Base-by-base conservation (phyloP, 306 rosid genomes). In the Crotalaria pallida region DNA sequence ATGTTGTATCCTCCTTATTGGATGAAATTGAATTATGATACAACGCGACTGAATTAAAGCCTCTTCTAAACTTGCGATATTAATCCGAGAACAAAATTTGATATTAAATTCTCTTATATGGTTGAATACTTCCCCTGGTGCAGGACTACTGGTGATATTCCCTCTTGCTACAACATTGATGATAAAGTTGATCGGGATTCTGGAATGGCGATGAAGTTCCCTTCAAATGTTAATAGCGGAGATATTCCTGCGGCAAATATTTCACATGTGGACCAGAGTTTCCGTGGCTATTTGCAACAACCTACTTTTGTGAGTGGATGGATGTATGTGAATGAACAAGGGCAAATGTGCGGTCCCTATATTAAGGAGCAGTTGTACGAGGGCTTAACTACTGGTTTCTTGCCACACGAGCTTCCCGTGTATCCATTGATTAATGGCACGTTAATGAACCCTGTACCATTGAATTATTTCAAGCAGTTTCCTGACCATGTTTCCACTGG, bases 281-380 rank as follows among this genome's bases (percentile, higher is more conserved):
- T 78, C 59, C 5, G 69, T 80, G 82, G 71, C 62, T 83, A 72
- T 81, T 76, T 76, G 62, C 81, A 73, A 50, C 83, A 79, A 24
- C 75, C 89, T 76, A 58, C 73, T 79, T 73, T 73, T 79, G 96
- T 80, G 73, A 91, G 88, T 79, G 97, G 97, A 74, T 94, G 99
- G 99, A 91, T 84, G 96, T 94, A 94, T 79, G 88, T 88, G 58
- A 94, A 94, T 65, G 96, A 88, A 73, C 76, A 78, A 21, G 97
- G 92, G 40, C 89, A 91, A 73, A 91, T 94, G 99, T 94, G 97
- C 26, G 99, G 99, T 74, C 99, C 99, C 26, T 94, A 94, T 69
- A 84, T 91, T 57, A 85, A 87, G 81, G 86, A 87, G 75, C 99
- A 94, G 78, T 82, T 94, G 53, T 84, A 78, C 13, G 92, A 89